Percentiles rank a stretch among this genome's conserved stretches.
These are phyloP conservation scores for Poa annua DNA, from an alignment of 176 grass and related monocot species.

Conservation along the genomic window DNA sequence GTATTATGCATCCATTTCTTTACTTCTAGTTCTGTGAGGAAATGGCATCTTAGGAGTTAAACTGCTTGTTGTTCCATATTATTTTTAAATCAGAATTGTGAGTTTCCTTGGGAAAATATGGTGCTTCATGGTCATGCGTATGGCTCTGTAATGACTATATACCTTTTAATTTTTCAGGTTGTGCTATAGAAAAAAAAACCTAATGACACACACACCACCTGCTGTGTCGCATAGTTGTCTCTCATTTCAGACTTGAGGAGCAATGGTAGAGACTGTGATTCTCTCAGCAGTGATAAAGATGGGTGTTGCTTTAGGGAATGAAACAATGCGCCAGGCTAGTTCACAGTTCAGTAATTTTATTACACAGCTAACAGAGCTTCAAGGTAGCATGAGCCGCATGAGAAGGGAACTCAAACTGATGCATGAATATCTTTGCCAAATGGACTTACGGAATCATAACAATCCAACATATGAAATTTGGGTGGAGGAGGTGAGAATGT, in stretches of 20 bases:
- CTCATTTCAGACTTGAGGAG: background rate
- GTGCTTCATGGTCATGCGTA: background rate
- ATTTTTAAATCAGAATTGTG: slow-evolving; percentile 4
- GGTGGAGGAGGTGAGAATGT: slow-evolving; percentile 8
- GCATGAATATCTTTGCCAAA: slow-evolving; percentile 21
- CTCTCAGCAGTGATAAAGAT: slow-evolving; percentile 27
- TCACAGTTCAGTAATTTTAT: background rate
- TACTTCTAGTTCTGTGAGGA: background rate
- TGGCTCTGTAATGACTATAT: background rate
- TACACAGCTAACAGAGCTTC: slow-evolving; percentile 31
- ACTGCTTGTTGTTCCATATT: background rate
- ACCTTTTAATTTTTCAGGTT: slow-evolving; percentile 5
- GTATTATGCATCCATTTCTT: background rate
- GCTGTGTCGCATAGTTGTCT: background rate
- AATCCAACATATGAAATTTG: slow-evolving; percentile 24
- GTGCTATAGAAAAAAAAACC: background rate
- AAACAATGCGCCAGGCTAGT: slow-evolving; percentile 9
- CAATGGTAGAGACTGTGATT: slow-evolving; percentile 33
- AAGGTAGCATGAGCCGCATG: slow-evolving; percentile 21
- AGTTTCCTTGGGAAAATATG: background rate
- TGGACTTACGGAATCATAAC: slow-evolving; percentile 22
- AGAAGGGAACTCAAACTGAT: slow-evolving; percentile 21
- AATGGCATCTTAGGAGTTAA: background rate
- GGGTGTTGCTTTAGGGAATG: slow-evolving; percentile 10
- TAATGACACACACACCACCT: background rate